A percentile compares a stretch with the other conserved stretches of the same genome.
Evolutionary conservation across 257 asterid species (phyloP).

Genomic region (Solanum okadae): DNA sequence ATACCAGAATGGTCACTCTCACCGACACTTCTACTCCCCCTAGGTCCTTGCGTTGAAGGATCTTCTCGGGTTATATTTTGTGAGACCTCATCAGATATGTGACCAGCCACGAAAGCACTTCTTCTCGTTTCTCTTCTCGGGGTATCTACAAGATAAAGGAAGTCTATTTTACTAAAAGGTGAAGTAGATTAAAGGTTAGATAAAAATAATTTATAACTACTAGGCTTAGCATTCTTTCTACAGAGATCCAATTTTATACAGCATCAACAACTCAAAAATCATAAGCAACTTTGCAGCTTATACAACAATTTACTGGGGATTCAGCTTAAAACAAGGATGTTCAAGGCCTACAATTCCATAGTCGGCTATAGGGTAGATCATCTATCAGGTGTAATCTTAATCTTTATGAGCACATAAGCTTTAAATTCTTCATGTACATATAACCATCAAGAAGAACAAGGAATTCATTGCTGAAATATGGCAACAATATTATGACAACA

Average conservation of each 20-base stretch:
- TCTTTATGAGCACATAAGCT: not conserved
- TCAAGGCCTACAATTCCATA: not conserved
- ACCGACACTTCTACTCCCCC: not conserved
- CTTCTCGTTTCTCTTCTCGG: not conserved
- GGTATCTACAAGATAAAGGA: not conserved
- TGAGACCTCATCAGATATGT: not conserved
- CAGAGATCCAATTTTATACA: not conserved
- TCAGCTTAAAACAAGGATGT: not conserved
- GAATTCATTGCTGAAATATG: not conserved
- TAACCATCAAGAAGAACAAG: not conserved
- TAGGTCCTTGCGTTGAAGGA: not conserved
- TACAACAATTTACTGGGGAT: not conserved
- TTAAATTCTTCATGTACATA: not conserved
- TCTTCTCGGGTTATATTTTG: not conserved
- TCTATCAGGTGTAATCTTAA: not conserved
- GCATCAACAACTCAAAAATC: not conserved
- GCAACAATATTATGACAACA: not conserved
- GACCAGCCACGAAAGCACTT: constrained; percentile 10
- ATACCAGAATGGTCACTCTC: not conserved
- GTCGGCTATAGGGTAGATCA: not conserved
- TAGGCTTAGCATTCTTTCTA: not conserved
- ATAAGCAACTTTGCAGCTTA: not conserved
- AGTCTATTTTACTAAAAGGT: not conserved
- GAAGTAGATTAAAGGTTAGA: not conserved
- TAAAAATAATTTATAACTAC: not conserved